A percentile compares a stretch with the other conserved stretches of the same genome.
Evolutionary conservation across 129 eudicot genomes (phyloP).

Genomic region (Artemisia annua): DNA sequence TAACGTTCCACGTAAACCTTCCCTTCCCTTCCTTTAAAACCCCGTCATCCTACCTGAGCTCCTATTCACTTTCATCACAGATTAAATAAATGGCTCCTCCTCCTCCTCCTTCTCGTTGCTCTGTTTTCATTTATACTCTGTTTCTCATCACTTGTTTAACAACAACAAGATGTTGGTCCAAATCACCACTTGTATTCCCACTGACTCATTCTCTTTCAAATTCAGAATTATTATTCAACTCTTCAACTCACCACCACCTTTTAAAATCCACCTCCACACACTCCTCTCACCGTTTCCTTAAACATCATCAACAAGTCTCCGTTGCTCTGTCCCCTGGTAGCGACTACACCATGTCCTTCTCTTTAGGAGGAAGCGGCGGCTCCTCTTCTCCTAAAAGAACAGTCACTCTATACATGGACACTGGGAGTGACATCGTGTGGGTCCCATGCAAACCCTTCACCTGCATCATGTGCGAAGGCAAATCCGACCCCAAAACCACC

Average conservation of each 20-base stretch:
- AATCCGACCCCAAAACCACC: conserved; percentile 44
- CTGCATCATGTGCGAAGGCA: conserved; percentile 82
- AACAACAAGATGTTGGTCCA: neutral
- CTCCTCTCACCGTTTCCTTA: conserved; percentile 70
- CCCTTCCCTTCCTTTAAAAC: conserved; percentile 36
- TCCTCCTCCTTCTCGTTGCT: conserved; percentile 13
- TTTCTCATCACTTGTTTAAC: neutral
- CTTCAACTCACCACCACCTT: conserved; percentile 43
- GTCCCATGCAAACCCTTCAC: conserved; percentile 77
- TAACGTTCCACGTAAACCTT: conserved; percentile 15
- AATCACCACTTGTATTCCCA: conserved; percentile 38
- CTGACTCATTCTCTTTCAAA: conserved; percentile 61
- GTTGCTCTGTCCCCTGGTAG: conserved; percentile 79
- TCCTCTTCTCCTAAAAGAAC: conserved; percentile 19
- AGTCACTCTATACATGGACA: conserved; percentile 77
- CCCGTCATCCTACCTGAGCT: neutral
- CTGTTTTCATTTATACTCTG: conserved; percentile 13
- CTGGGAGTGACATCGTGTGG: conserved; percentile 94
- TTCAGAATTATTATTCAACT: conserved; percentile 38
- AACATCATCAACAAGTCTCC: conserved; percentile 55
- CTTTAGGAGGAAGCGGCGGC: conserved; percentile 29
- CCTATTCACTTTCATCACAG: neutral
- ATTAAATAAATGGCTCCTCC: neutral
- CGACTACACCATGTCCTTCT: conserved; percentile 76
- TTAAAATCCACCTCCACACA: conserved; percentile 74